Base-by-base conservation (phyloP, 257 asterid species). In the Petunia secreta region DNA sequence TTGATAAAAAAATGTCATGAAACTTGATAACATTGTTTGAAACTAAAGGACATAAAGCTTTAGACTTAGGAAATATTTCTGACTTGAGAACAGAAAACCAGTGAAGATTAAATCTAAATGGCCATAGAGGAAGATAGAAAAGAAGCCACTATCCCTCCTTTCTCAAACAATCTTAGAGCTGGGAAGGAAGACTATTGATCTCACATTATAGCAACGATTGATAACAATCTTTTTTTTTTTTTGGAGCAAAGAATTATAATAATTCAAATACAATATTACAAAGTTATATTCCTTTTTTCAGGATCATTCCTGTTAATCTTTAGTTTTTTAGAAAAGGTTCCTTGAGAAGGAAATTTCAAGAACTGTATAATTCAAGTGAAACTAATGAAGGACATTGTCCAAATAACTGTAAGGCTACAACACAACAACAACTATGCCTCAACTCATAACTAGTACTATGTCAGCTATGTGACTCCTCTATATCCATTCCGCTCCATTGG, bases 261-360 rank as follows among this genome's bases (percentile, higher is more conserved):
- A 48, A 1, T 11, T 8, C 55, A 8, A 25, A 25, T 25, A 25
- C 25, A 25, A 25, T 52, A 9, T 52, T 52, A 52, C 4, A 4
- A 9, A 52, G 55, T 50, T 50, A 52, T 52, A 11, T 52, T 50
- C 14, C 25, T 48, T 48, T 46, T 58, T 71, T 48, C 44, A 73
- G 36, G 11, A 73, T 34, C 52, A 8, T 73, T 16, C 34, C 60
- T 48, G 43, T 14, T 48, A 48, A 6, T 34, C n/a, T 67, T 15
- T 67, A 43, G 34, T 11, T 73, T 48, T 71, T 71, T 10, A n/a
- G 43, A 44, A 60, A 71, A 48, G 34, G 43, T 71, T 46, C 77
- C 77, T 2, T 46, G 77, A 48, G 34, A 50, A 73, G 62, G 77
- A 73, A 48, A 73, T 50, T 50, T 60, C 62, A 73, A 73, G 46